Conservation (phyloP, 1,284 basidiomycete genomes). For the Farysia itapuensis region DNA sequence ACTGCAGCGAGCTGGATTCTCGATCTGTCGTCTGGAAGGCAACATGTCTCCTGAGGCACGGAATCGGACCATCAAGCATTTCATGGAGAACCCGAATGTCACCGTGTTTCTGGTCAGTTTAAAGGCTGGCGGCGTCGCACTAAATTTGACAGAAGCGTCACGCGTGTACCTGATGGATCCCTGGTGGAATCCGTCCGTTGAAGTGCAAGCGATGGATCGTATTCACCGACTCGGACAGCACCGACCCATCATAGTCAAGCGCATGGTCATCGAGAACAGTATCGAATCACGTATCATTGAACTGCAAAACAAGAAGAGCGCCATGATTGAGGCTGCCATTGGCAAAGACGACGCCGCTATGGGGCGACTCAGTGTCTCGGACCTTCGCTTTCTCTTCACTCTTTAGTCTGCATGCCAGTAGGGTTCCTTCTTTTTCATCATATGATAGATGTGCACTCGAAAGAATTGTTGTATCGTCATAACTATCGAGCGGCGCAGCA, state of each 20-base stretch:
- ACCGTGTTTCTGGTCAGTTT: constrained; percentile 92
- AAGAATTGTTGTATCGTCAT: too few relatives aligned
- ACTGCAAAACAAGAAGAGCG: constrained; percentile 89
- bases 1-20: constrained; percentile 79
- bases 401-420: too few relatives aligned
- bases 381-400: constrained; percentile 56
- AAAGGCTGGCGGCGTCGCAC: constrained; percentile 92
- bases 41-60: constrained; percentile 95
- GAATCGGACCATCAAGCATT: constrained; percentile 90
- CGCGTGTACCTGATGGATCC: constrained; percentile 59
- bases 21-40: constrained; percentile 92
- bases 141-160: constrained; percentile 58
- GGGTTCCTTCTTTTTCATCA: too few relatives aligned
- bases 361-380: constrained; percentile 56
- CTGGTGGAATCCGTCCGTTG: constrained; percentile 59
- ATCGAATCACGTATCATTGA: constrained; percentile 87
- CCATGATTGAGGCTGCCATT: constrained; percentile 59
- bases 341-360: constrained; percentile 58
- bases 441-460: too few relatives aligned
- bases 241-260: constrained; percentile 87
- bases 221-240: constrained; percentile 83
- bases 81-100: constrained; percentile 90
- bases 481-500: too few relatives aligned
- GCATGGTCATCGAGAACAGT: constrained; percentile 91
- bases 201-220: constrained; percentile 85